Evolutionary conservation across 1,284 basidiomycete species (phyloP).

Genomic region (Tylopilus sp.): DNA sequence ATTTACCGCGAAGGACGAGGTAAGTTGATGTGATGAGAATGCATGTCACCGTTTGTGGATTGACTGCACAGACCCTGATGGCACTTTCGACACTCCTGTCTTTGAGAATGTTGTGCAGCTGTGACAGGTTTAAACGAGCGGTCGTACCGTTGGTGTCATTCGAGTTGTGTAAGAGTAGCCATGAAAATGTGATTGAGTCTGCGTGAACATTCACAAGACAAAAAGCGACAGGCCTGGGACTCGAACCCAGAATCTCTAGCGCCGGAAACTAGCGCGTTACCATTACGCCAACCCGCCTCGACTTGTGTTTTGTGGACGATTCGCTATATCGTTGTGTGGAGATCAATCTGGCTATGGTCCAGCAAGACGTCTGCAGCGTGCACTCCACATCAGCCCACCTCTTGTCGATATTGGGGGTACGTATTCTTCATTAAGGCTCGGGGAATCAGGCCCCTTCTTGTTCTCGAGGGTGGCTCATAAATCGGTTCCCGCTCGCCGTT

Average conservation of each 20-base stretch:
- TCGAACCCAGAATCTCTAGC: constrained; percentile 54
- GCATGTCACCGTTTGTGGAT: not conserved
- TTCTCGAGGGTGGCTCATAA: too few relatives aligned
- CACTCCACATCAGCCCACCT: too few relatives aligned
- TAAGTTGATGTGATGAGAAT: constrained; percentile 21
- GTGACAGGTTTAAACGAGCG: not conserved
- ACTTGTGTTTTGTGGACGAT: too few relatives aligned
- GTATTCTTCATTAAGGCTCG: too few relatives aligned
- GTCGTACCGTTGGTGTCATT: not conserved
- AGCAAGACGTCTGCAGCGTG: too few relatives aligned
- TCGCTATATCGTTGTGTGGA: too few relatives aligned
- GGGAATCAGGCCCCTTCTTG: too few relatives aligned
- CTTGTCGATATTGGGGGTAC: too few relatives aligned
- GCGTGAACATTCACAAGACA: too few relatives aligned
- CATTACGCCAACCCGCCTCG: constrained; percentile 39
- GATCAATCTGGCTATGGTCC: too few relatives aligned
- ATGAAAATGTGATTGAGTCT: too few relatives aligned
- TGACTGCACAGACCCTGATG: constrained; percentile 39
- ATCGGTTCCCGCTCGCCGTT: too few relatives aligned
- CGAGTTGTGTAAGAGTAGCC: constrained; percentile 12
- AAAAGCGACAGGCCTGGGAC: constrained; percentile 50
- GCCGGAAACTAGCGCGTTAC: constrained; percentile 48
- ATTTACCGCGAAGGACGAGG: constrained; percentile 56
- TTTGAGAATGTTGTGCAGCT: constrained; percentile 28
- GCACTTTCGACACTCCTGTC: constrained; percentile 44